Percentiles rank a stretch among this genome's conserved stretches.
These are phyloP conservation scores for Kalmusia sp. DNA, from an alignment of 2,329 filamentous ascomycete species.

Conservation along the genomic window DNA sequence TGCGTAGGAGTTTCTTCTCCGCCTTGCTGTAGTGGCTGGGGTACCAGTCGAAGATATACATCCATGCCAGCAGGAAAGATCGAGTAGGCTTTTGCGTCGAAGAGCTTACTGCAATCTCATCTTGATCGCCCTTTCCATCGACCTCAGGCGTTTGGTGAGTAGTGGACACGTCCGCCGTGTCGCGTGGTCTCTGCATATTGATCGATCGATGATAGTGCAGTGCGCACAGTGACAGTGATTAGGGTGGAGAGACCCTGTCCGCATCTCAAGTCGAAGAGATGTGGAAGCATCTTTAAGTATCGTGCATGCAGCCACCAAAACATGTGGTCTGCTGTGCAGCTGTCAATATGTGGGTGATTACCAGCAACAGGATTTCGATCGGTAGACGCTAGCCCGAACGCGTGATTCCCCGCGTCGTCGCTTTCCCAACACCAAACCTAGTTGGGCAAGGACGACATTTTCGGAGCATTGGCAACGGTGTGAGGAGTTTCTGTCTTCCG, in stretches of 20 bases:
- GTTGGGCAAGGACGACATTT: slow-evolving; percentile 11
- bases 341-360: background rate
- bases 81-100: slow-evolving; percentile 24
- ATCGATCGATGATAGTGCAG: background rate
- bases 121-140: background rate
- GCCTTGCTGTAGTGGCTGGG: slow-evolving; percentile 26
- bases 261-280: too few relatives aligned
- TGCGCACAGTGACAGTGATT: too few relatives aligned
- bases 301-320: background rate
- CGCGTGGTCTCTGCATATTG: slow-evolving; percentile 5
- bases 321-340: background rate
- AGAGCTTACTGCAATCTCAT: slow-evolving; percentile 25
- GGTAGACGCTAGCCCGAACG: slow-evolving; percentile 2
- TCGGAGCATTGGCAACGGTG: slow-evolving; percentile 24
- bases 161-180: background rate
- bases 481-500: slow-evolving; percentile 8
- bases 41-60: slow-evolving; percentile 31
- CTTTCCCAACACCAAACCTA: slow-evolving; percentile 4
- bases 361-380: background rate
- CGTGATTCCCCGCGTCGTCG: slow-evolving; percentile 6
- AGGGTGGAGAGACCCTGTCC: too few relatives aligned
- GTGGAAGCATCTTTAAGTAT: slow-evolving; percentile 3
- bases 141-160: background rate
- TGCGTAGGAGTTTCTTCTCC: slow-evolving; percentile 26
- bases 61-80: slow-evolving; percentile 24